These are phyloP conservation scores for Zalaria sp. DNA, from an alignment of 2,329 filamentous ascomycete species.

Conservation along the genomic window DNA sequence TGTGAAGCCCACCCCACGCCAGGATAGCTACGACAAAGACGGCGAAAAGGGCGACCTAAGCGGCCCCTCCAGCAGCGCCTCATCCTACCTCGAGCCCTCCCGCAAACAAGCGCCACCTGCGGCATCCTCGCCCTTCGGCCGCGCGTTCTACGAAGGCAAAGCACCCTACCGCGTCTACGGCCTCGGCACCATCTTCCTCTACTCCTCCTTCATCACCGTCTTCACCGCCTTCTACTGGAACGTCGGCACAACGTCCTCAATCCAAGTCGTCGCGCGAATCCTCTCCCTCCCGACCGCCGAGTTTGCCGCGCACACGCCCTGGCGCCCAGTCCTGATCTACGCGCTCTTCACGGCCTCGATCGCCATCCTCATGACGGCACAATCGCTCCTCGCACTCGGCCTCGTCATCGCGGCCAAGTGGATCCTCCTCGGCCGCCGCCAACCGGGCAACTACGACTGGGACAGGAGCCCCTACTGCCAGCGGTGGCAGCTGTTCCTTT, in stretches of 20 bases:
- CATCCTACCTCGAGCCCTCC: background rate
- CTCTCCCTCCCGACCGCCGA: slow-evolving; percentile 16
- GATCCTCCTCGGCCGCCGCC: slow-evolving; percentile 35
- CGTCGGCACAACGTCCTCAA: slow-evolving; percentile 30
- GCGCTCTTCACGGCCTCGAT: slow-evolving; percentile 26
- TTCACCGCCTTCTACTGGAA: slow-evolving; percentile 39
- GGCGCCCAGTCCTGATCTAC: slow-evolving; percentile 25
- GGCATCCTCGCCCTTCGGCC: slow-evolving; percentile 32
- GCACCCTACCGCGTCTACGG: slow-evolving; percentile 38
- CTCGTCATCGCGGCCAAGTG: slow-evolving; percentile 37
- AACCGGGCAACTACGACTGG: slow-evolving; percentile 43
- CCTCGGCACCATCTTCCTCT: slow-evolving; percentile 34
- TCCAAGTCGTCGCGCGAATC: slow-evolving; percentile 29
- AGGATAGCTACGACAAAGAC: background rate
- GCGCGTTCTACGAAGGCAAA: slow-evolving; percentile 39
- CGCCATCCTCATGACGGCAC: slow-evolving; percentile 27
- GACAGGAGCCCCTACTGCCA: slow-evolving; percentile 43
- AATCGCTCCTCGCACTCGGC: slow-evolving; percentile 29
- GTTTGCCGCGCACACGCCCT: slow-evolving; percentile 6
- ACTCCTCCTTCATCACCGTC: slow-evolving; percentile 33
- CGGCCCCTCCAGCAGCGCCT: slow-evolving; percentile 3
- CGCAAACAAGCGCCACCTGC: too few relatives aligned
- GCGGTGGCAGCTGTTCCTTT: slow-evolving; percentile 42
- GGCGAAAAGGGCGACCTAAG: slow-evolving; percentile 1
- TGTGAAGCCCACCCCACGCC: too few relatives aligned